Base-by-base conservation (phyloP, 352 stramenopile genomes). In the Globisporangium cystogenes region DNA sequence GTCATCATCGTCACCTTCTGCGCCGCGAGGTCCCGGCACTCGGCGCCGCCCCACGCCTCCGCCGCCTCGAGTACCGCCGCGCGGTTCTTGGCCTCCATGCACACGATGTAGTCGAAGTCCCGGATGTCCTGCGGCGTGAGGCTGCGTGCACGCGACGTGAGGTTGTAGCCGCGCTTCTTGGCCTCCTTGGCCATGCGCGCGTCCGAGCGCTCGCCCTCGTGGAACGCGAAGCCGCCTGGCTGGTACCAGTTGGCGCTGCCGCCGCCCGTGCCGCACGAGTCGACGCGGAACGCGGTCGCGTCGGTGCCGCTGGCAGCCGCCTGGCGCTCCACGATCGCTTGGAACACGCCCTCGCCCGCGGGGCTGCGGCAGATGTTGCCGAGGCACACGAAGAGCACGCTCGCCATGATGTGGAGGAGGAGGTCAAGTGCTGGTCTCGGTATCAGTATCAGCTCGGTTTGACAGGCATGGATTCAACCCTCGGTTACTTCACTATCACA, bases 321-420 rank as follows among this genome's bases (percentile, higher is more conserved):
- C 16, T 61, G 33, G 8, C 61, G 62, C 14, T 67, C 69, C 37
- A 92, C 81, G 21, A 96, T 77, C n/a, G 70, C 69, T 55, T 90
- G 88, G 60, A 96, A 85, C 39, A 96, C 78, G 8, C 74, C 86
- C 53, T 96, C 87, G 31, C 74, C 87, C 26, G 81, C 65, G 7
- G 84, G 82, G 51, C 79, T 93, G 35, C 87, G 84, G 68, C 86
- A 95, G 52, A 96, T 96, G 47, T 96, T 96, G 41, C 87, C 87
- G 37, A 96, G 68, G 57, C 87, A 96, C 50, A 96, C 84, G 51
- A 96, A 96, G 58, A 96, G 46, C 51, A 96, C 85, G 47, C 72
- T 80, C 59, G 67, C 61, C 74, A 85, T 86, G 46, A 26, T 50
- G 36, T 11, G 16, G 1, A 23, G 18, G 16, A 23, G 37, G 16